Percentiles rank a stretch among this genome's conserved stretches.
These are phyloP conservation scores for Solanum hybrid DNA, from an alignment of 305 asterid species.

Conservation along the genomic window DNA sequence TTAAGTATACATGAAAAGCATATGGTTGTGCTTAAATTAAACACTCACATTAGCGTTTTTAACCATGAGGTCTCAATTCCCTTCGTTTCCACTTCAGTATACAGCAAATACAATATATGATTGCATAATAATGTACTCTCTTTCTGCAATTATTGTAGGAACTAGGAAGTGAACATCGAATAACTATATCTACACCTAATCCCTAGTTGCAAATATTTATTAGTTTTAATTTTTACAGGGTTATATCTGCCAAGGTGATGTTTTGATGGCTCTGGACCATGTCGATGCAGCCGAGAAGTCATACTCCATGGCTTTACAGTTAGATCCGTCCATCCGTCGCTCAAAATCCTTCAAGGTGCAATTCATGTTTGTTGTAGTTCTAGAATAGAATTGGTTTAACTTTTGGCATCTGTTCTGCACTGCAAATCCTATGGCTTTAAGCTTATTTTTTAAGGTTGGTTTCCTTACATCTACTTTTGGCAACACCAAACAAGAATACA, in stretches of 20 bases:
- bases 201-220: background rate
- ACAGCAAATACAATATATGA: background rate
- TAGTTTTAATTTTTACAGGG: conserved; percentile 34
- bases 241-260: conserved; percentile 77
- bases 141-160: background rate
- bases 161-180: background rate
- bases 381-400: background rate
- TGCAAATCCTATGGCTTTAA: background rate
- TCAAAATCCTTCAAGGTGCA: conserved; percentile 82
- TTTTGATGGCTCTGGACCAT: conserved; percentile 51
- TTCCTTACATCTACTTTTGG: background rate
- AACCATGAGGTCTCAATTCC: background rate
- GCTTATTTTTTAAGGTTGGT: background rate
- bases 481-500: background rate
- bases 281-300: conserved; percentile 54
- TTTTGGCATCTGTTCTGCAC: background rate
- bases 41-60: background rate
- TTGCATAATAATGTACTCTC: background rate
- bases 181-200: background rate
- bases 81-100: background rate
- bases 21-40: background rate
- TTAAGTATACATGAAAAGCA: background rate
- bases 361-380: background rate
- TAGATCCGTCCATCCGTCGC: conserved; percentile 67
- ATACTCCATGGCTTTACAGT: conserved; percentile 50